Conservation (phyloP, 1,139 yeast species). For the Suhomyces bribrorum region DNA sequence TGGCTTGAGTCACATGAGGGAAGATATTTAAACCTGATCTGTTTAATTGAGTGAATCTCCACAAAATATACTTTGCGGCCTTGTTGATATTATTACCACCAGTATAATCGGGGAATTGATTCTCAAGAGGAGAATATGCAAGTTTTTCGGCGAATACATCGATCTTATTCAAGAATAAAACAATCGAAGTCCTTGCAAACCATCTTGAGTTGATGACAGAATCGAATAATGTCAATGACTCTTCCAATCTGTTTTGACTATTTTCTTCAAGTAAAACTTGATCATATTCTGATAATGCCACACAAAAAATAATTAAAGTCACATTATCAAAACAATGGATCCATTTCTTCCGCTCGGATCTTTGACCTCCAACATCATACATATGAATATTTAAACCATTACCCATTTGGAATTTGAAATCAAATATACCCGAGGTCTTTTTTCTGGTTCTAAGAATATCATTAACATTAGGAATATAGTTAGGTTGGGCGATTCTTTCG, state of each 20-base stretch:
- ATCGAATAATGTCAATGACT: conserved; percentile 81
- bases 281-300: conserved; percentile 87
- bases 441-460: conserved; percentile 87
- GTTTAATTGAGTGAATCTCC: conserved; percentile 87
- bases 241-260: conserved; percentile 79
- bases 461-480: conserved; percentile 69
- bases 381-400: conserved; percentile 71
- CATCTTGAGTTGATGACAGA: conserved; percentile 92
- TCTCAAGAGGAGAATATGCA: conserved; percentile 77
- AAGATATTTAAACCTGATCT: conserved; percentile 79
- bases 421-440: conserved; percentile 91
- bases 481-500: conserved; percentile 57
- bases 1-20: conserved; percentile 93
- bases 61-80: conserved; percentile 90
- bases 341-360: conserved; percentile 94
- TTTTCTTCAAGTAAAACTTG: conserved; percentile 82
- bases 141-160: conserved; percentile 87
- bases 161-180: conserved; percentile 82
- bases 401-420: conserved; percentile 76
- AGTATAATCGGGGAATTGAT: conserved; percentile 84
- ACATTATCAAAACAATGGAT: conserved; percentile 94
- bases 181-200: conserved; percentile 86
- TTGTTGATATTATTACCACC: conserved; percentile 88
- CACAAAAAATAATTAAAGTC: conserved; percentile 85
- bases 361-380: conserved; percentile 93